These are phyloP conservation scores for Aquilaria agallochum DNA, from an alignment of 441 rosid species.

Conservation along the genomic window DNA sequence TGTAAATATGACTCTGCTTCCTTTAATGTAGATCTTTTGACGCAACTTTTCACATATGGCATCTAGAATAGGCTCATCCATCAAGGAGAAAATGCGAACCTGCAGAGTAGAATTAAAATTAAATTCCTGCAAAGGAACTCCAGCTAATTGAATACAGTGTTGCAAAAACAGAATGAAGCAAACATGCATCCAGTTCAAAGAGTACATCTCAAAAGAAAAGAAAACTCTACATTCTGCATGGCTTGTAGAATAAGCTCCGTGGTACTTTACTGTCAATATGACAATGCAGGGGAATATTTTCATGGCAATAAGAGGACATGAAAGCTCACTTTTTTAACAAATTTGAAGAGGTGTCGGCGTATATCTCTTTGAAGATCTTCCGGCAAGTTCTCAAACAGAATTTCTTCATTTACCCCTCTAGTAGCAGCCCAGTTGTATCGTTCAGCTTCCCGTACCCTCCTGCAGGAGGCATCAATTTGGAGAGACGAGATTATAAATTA, in stretches of 20 bases:
- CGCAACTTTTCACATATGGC: constrained; percentile 72
- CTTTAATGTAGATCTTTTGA: constrained; percentile 61
- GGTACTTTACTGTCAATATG: too few species aligned
- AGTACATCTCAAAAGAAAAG: too few species aligned
- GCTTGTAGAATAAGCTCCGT: too few species aligned
- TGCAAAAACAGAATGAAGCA: constrained; percentile 4
- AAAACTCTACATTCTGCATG: neutral
- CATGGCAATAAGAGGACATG: too few species aligned
- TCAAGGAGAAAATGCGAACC: constrained; percentile 69
- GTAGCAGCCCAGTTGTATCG: constrained; percentile 89
- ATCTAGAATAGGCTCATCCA: constrained; percentile 77
- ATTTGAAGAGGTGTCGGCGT: constrained; percentile 81
- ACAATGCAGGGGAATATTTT: too few species aligned
- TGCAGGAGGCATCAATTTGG: constrained; percentile 13
- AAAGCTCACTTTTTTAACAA: constrained; percentile 62
- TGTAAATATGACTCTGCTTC: constrained; percentile 49
- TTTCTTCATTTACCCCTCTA: constrained; percentile 81
- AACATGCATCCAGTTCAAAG: too few species aligned
- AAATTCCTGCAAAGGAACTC: neutral
- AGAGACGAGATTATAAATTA: neutral
- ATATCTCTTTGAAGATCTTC: constrained; percentile 90
- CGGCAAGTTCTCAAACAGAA: constrained; percentile 73
- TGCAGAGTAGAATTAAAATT: constrained; percentile 23
- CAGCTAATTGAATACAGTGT: neutral
- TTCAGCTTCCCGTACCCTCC: constrained; percentile 85